Evolutionary conservation across 148 eudicot genomes (phyloP), one percentile per base, ranked within the genome.

Genomic region (Drosera capensis): DNA sequence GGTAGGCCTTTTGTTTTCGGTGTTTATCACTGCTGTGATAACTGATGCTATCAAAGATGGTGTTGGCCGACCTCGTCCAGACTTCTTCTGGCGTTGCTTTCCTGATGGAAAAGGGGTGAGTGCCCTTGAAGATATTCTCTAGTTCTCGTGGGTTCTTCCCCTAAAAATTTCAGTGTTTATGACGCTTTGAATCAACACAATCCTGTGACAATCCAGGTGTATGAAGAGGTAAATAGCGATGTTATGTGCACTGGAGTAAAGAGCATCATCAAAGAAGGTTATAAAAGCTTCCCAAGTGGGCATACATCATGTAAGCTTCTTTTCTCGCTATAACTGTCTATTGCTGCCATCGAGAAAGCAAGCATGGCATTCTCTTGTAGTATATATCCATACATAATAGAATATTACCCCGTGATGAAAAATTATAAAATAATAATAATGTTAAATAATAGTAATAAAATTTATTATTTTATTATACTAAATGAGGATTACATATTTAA

Each of bases 261-360:
- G 16, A 58, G 71, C 45, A 83, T 66, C 15, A 78, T 90, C 55
- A 80, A 65, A 68, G 97, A 90, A 75, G 95, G 95, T 14, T 78
- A 78, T 56, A 90, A 90, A 70, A 90, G 97, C 64, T 90, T 90
- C 52, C 97, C 97, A 2, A 90, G 97, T 48, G 95, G 97, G 25
- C 97, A 90, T 59, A 67, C 87, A 35, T 84, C 97, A 59, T 78
- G 95, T 90, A 75, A 84, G 86, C 41, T 26, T 23, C 25, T n/a
- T n/a, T n/a, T n/a, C n/a, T n/a, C n/a, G n/a, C n/a, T n/a, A n/a
- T 35, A 20, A 22, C 9, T 31, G 8, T 20, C 8, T 45, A 11
- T n/a, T 26, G 1, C 16, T 21, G 16, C 8, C 14, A 44, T 8
- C 11, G 14, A 30, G 35, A n/a, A n/a, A n/a, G n/a, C n/a, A n/a